Percentiles rank a stretch among this genome's conserved stretches.
These are phyloP conservation scores for Domatiomyces globalis DNA, from an alignment of 2,329 filamentous ascomycete genomes.

Conservation along the genomic window DNA sequence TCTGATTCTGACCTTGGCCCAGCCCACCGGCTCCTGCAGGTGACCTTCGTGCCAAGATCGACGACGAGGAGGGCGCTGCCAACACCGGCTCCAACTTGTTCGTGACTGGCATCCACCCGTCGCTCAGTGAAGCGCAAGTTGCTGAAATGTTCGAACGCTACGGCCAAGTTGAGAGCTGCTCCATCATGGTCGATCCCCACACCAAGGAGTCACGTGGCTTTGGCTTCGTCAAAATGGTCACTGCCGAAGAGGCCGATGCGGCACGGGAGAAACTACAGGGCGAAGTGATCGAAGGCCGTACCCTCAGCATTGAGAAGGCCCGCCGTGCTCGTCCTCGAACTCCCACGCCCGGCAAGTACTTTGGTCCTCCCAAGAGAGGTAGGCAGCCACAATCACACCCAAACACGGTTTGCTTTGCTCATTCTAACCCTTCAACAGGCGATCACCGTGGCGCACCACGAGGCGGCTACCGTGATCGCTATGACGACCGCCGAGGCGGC, in stretches of 20 bases:
- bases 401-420: constrained; percentile 1
- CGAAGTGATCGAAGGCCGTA: constrained; percentile 87
- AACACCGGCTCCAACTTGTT: constrained; percentile 98
- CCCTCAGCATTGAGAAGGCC: constrained; percentile 96
- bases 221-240: constrained; percentile 98
- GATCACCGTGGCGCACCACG: constrained; percentile 34
- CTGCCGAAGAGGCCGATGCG: constrained; percentile 85
- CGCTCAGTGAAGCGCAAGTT: constrained; percentile 77
- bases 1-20: constrained; percentile 10
- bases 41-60: constrained; percentile 30
- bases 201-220: constrained; percentile 98
- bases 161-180: constrained; percentile 95
- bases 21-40: constrained; percentile 34
- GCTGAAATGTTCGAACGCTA: constrained; percentile 97
- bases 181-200: constrained; percentile 98
- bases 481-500: constrained; percentile 39
- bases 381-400: constrained; percentile 28
- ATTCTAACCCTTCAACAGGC: constrained; percentile 20
- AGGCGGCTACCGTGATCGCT: constrained; percentile 26
- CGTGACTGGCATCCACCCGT: constrained; percentile 93
- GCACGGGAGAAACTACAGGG: constrained; percentile 93
- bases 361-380: constrained; percentile 95
- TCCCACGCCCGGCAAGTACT: constrained; percentile 97
- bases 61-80: constrained; percentile 54
- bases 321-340: constrained; percentile 88